phyloP scores from a whole-genome alignment of 371 early-diverging fungal genomes.

The Rhizopus arrhizus region DNA sequence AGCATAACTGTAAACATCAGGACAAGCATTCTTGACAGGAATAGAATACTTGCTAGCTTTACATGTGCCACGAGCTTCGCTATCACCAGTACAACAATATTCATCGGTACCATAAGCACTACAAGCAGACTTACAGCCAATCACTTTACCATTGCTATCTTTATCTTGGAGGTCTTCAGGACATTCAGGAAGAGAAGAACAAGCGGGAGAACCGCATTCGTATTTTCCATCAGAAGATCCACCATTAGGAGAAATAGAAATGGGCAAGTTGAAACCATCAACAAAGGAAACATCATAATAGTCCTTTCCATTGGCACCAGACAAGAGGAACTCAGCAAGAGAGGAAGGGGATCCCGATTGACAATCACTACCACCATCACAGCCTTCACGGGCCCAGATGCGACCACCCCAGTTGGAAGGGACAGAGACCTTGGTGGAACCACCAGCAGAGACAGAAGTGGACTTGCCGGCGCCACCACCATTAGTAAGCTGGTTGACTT shows the following conservation, averaged over 20 bases:
- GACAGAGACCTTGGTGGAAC: slow-evolving; percentile 23
- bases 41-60: slow-evolving; percentile 14
- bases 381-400: slow-evolving; percentile 44
- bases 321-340: slow-evolving; percentile 39
- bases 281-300: slow-evolving; percentile 44
- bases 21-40: slow-evolving; percentile 25
- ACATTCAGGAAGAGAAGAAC: slow-evolving; percentile 33
- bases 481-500: slow-evolving; percentile 42
- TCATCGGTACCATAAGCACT: slow-evolving; percentile 24
- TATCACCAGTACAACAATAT: slow-evolving; percentile 33
- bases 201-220: slow-evolving; percentile 39
- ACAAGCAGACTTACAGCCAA: slow-evolving; percentile 38
- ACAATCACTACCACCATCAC: slow-evolving; percentile 29
- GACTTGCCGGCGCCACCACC: slow-evolving; percentile 12
- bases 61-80: slow-evolving; percentile 22
- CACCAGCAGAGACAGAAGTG: slow-evolving; percentile 20
- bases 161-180: slow-evolving; percentile 32
- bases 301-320: slow-evolving; percentile 25
- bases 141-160: slow-evolving; percentile 32
- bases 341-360: slow-evolving; percentile 35
- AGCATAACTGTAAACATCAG: slow-evolving; percentile 32
- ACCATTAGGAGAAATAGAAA: slow-evolving; percentile 35
- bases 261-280: slow-evolving; percentile 41
- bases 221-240: slow-evolving; percentile 21
- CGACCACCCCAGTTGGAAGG: slow-evolving; percentile 44